phyloP scores from a whole-genome alignment of 75 land plant species.

The Pseudotsuga menziesii region DNA sequence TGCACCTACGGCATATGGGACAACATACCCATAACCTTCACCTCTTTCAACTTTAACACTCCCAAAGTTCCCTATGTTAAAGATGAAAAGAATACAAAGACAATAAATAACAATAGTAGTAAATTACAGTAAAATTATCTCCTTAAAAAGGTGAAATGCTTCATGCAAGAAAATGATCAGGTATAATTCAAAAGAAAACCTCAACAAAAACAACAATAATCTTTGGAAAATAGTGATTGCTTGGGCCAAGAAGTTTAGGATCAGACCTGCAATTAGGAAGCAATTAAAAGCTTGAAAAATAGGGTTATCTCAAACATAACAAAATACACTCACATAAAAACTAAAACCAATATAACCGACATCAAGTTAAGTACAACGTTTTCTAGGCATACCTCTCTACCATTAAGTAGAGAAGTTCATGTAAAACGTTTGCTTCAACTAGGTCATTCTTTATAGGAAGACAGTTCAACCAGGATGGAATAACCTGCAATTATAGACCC shows the following conservation, averaged over 20 bases:
- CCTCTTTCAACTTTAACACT: no score
- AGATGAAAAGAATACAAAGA: no score
- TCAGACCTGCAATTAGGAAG: slow-evolving; percentile 30
- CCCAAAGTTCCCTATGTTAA: no score
- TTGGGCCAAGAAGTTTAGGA: slow-evolving; percentile 41
- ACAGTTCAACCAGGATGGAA: slow-evolving; percentile 48
- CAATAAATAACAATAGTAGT: no score
- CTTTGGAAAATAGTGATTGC: slow-evolving; percentile 40
- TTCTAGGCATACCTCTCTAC: slow-evolving; percentile 30
- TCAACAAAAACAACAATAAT: slow-evolving; percentile 43
- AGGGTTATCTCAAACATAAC: neutral
- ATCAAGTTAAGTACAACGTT: neutral
- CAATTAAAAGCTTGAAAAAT: neutral
- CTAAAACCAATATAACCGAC: no score
- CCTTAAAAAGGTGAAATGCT: neutral
- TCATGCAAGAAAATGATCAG: neutral
- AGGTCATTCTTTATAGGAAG: slow-evolving; percentile 36
- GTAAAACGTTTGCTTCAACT: slow-evolving; percentile 46
- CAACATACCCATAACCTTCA: no score
- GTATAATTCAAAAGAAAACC: slow-evolving; percentile 16
- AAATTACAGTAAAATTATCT: no score
- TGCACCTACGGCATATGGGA: no score
- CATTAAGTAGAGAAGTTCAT: slow-evolving; percentile 46
- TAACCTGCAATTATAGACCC: slow-evolving; percentile 21
- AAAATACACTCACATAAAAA: neutral